Percentiles rank a stretch among this genome's conserved stretches.
These are phyloP conservation scores for Fusarium equiseti DNA, from an alignment of 2,329 filamentous ascomycete genomes.

Conservation along the genomic window DNA sequence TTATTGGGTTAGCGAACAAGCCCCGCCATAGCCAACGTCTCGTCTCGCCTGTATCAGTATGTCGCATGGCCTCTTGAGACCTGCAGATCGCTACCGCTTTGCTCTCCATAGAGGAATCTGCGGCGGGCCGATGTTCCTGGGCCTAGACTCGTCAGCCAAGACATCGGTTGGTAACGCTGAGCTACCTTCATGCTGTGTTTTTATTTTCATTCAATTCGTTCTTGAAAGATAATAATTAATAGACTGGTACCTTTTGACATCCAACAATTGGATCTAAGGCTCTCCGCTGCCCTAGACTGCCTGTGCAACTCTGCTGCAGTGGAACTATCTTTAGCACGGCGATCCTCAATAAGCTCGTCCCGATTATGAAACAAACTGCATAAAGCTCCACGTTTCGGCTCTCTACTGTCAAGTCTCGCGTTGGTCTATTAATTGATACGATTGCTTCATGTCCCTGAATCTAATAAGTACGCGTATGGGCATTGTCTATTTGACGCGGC, in stretches of 20 bases:
- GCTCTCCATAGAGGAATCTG: conserved; percentile 23
- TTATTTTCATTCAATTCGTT: background rate
- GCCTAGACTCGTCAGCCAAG: conserved; percentile 7
- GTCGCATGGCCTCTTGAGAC: background rate
- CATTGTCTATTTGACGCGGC: background rate
- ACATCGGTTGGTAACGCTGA: background rate
- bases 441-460: background rate
- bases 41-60: background rate
- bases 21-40: background rate
- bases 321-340: conserved; percentile 14
- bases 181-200: background rate
- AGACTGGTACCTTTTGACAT: background rate
- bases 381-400: conserved; percentile 35
- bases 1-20: background rate
- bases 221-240: background rate
- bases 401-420: conserved; percentile 16
- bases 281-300: background rate
- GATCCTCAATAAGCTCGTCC: conserved; percentile 6
- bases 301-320: conserved; percentile 3
- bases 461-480: background rate
- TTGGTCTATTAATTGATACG: background rate
- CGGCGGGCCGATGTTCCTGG: conserved; percentile 41
- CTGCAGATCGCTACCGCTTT: background rate
- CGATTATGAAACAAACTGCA: conserved; percentile 29
- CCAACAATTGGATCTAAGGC: background rate